Evolutionary conservation across 2,329 filamentous ascomycete genomes (phyloP), one percentile per base, ranked within the genome.

Genomic region (Malbranchea cinnamomea): DNA sequence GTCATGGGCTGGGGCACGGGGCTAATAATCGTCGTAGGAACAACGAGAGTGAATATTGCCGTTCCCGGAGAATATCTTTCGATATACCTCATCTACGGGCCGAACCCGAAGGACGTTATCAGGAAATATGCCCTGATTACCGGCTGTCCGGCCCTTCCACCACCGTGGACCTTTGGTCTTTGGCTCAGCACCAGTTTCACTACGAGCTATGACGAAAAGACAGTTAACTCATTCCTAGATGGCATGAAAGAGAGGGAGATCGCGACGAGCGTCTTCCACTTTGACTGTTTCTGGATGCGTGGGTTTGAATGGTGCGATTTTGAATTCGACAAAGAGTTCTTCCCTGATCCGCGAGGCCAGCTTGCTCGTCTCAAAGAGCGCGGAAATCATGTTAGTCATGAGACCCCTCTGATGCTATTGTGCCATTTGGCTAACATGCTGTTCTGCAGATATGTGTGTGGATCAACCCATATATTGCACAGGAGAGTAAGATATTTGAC

Each of bases 271-370:
- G 74, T 80, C 3, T 81, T 82, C 51, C 78, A 82, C 49, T 82
- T 77, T 39, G 77, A 82, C 47, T 78, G 72, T 50, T 82, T 80
- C 62, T 82, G 76, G 76, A 73, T 82, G 63, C 73, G 74, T n/a
- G n/a, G n/a, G n/a, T n/a, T n/a, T n/a, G 70, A 71, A 33, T 82
- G 76, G 77, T 79, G 74, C 35, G 76, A 81, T 49, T 81, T n/a
- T n/a, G n/a, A n/a, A n/a, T 82, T 80, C 54, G 74, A 78, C 43
- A 56, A 64, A 1, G 67, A 74, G 26, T 68, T 68, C 40, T 82
- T 82, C 51, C 74, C 76, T 0, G 74, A 82, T 38, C 72, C 77
- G 1, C 62, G 64, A 28, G 69, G 63, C 0, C 73, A 76, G 43
- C 71, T 82, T 36, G 48, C 61, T 5, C 65, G 74, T 2, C 57